These are phyloP conservation scores for Boechera retrofracta DNA, from an alignment of 345 rosid species.

Conservation along the genomic window DNA sequence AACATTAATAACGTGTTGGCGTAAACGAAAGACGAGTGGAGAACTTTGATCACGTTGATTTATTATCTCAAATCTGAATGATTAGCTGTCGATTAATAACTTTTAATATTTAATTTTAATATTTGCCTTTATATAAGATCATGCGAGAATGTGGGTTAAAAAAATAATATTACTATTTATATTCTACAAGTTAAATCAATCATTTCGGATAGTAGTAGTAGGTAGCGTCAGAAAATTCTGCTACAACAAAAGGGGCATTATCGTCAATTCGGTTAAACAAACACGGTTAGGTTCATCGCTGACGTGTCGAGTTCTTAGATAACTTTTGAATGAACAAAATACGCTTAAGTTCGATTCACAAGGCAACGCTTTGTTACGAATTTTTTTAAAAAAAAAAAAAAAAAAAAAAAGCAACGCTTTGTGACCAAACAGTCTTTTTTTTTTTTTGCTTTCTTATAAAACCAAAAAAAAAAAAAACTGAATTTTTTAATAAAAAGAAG, in stretches of 20 bases:
- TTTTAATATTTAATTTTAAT: neutral
- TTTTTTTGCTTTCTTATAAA: neutral
- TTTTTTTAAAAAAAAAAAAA: too few relatives aligned
- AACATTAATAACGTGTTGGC: neutral
- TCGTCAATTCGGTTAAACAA: neutral
- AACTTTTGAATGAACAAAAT: too few relatives aligned
- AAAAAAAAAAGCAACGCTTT: conserved; percentile 34
- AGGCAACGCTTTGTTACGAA: conserved; percentile 42
- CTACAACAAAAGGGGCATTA: conserved; percentile 23
- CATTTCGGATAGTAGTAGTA: neutral
- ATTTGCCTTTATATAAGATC: conserved; percentile 29
- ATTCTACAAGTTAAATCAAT: conserved; percentile 20
- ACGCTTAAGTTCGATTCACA: conserved; percentile 24
- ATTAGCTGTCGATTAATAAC: conserved; percentile 1
- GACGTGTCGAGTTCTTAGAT: conserved; percentile 35
- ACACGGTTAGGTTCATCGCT: conserved; percentile 47
- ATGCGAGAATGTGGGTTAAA: conserved; percentile 38
- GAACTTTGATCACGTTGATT: conserved; percentile 29
- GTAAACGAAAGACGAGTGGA: conserved; percentile 31
- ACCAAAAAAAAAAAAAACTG: neutral
- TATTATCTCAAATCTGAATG: neutral
- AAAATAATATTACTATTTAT: neutral
- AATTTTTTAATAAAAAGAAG: neutral
- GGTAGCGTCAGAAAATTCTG: conserved; percentile 37
- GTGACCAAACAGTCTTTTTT: conserved; percentile 46